Percentiles rank a stretch among this genome's conserved stretches.
phyloP scores from a whole-genome alignment of 176 grass and related monocot genomes.

The Oryza glaberrima region DNA sequence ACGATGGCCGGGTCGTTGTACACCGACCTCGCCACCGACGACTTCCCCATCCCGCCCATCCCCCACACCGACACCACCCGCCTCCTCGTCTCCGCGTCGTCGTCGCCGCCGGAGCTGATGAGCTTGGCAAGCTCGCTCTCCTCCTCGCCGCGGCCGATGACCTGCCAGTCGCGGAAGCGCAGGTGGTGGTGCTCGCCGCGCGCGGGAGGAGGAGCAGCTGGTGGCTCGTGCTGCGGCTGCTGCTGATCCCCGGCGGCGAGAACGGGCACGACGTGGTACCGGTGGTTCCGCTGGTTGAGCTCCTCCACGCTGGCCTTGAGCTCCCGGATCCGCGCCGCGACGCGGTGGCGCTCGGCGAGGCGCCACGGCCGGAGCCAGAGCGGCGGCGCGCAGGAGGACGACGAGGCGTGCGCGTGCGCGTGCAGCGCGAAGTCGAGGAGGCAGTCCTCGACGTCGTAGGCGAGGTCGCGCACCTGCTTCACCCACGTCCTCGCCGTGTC shows the following conservation, averaged over 20 bases:
- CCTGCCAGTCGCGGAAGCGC: neutral
- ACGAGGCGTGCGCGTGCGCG: no score
- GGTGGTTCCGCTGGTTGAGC: conserved; percentile 10
- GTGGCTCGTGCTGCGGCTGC: neutral
- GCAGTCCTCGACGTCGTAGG: conserved; percentile 52
- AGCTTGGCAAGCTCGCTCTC: neutral
- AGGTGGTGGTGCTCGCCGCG: neutral
- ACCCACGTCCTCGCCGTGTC: conserved; percentile 37
- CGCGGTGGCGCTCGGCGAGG: neutral
- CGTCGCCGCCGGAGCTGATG: neutral
- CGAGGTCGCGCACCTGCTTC: conserved; percentile 48
- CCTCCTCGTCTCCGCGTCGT: neutral
- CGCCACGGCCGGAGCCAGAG: neutral
- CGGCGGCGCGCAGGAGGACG: no score
- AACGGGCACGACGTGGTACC: neutral
- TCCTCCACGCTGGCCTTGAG: conserved; percentile 29
- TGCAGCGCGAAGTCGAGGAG: conserved; percentile 34
- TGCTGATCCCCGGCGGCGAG: no score
- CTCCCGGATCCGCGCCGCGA: conserved; percentile 20
- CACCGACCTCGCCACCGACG: conserved; percentile 33
- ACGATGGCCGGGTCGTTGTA: conserved; percentile 13
- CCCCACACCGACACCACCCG: conserved; percentile 35
- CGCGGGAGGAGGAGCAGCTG: neutral
- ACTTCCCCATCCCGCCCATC: conserved; percentile 47
- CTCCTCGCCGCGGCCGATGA: conserved; percentile 15